Evolutionary conservation across 164 flowering plant species (phyloP).

Genomic region (Chimonanthus salicifolius): DNA sequence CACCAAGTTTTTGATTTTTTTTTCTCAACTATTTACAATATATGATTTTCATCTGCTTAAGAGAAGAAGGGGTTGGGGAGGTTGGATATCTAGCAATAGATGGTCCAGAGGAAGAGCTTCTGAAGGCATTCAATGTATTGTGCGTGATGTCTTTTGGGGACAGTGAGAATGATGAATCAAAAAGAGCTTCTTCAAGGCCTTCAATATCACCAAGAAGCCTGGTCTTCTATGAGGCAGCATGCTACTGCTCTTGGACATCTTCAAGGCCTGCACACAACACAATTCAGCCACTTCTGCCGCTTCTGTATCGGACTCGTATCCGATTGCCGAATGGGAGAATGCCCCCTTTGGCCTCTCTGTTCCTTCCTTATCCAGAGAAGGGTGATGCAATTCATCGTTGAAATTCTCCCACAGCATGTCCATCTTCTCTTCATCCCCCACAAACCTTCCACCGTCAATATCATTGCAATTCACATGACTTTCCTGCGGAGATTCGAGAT

Average conservation of each 20-base stretch:
- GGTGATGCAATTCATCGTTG: slow-evolving; percentile 37
- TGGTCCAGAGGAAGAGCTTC: background rate
- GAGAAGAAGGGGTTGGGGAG: too few species aligned
- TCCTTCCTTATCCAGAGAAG: slow-evolving; percentile 7
- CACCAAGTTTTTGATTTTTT: background rate
- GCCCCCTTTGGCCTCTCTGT: background rate
- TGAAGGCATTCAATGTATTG: background rate
- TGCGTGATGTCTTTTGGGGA: slow-evolving; percentile 13
- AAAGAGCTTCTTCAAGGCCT: slow-evolving; percentile 53
- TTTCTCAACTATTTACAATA: background rate
- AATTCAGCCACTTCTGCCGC: slow-evolving; percentile 5
- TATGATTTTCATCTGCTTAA: too few species aligned
- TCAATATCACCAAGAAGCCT: slow-evolving; percentile 32
- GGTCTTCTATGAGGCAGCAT: slow-evolving; percentile 23
- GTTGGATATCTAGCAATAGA: too few species aligned
- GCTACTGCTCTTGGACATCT: slow-evolving; percentile 23
- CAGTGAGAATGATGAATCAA: slow-evolving; percentile 28
- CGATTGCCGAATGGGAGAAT: background rate
- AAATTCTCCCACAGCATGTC: slow-evolving; percentile 67
- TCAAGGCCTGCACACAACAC: slow-evolving; percentile 24
- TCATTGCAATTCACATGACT: background rate
- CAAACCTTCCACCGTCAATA: background rate
- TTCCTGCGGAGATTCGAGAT: background rate
- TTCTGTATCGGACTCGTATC: background rate
- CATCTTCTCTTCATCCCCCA: slow-evolving; percentile 49